Conservation (phyloP, 148 eudicot genomes). For the Persicaria maculosa region DNA sequence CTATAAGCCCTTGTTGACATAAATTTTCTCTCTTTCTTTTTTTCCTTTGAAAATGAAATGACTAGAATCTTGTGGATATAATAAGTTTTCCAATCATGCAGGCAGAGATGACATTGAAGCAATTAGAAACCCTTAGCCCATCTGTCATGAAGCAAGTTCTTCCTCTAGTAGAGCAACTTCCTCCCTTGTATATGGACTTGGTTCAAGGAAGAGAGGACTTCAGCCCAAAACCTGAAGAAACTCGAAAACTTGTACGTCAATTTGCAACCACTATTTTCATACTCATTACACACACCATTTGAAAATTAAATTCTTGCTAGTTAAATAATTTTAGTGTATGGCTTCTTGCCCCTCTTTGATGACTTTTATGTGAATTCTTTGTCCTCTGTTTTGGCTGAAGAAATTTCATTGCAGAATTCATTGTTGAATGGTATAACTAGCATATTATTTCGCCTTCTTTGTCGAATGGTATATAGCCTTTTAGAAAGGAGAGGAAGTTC, state of each 20-base stretch:
- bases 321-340: neutral
- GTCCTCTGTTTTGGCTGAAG: neutral
- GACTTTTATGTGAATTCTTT: neutral
- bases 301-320: neutral
- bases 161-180: conserved; percentile 92
- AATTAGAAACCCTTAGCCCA: conserved; percentile 85
- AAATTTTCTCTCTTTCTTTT: neutral
- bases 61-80: neutral
- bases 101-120: conserved; percentile 95
- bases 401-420: neutral
- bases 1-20: neutral
- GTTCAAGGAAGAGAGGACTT: conserved; percentile 83
- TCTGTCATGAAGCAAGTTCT: conserved; percentile 87
- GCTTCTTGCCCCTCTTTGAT: neutral
- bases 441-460: neutral
- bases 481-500: neutral
- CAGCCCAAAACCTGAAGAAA: conserved; percentile 91
- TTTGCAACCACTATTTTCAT: conserved; percentile 2
- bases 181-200: conserved; percentile 92
- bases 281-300: neutral
- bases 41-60: neutral
- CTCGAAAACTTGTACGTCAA: conserved; percentile 64
- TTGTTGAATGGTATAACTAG: neutral
- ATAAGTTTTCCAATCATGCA: conserved; percentile 17
- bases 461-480: neutral